Conservation (phyloP, 2,329 filamentous ascomycete species). For the Apiospora phragmitis region DNA sequence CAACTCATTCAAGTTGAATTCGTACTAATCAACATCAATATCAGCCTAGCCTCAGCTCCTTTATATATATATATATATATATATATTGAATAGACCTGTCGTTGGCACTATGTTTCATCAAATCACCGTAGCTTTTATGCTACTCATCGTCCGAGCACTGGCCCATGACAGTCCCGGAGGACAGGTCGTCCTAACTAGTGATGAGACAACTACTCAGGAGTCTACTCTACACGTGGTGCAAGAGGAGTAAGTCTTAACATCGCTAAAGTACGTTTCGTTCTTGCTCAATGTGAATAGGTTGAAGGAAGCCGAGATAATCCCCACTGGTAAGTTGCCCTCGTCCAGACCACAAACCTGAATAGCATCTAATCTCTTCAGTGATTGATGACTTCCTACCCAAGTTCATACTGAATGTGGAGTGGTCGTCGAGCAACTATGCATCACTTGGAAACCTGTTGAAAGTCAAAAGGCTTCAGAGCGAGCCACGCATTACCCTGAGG, state of each 20-base stretch:
- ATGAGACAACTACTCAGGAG: not conserved
- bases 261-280: too few relatives aligned
- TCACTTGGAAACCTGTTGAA: constrained; percentile 52
- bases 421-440: constrained; percentile 41
- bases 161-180: not conserved
- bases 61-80: too few relatives aligned
- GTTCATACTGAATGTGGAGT: constrained; percentile 51
- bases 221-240: not conserved
- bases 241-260: not conserved
- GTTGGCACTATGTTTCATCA: not conserved
- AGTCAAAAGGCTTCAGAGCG: constrained; percentile 33
- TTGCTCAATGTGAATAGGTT: not conserved
- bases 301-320: constrained; percentile 8
- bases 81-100: not conserved
- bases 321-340: not conserved
- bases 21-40: not conserved
- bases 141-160: not conserved
- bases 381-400: constrained; percentile 60
- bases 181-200: not conserved
- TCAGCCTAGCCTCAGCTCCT: not conserved
- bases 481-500: constrained; percentile 34
- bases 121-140: not conserved
- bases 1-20: not conserved
- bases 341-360: not conserved
- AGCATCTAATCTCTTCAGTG: constrained; percentile 37